These are phyloP conservation scores for Hirsutella rhossiliensis DNA, from an alignment of 2,329 filamentous ascomycete genomes.

Conservation along the genomic window DNA sequence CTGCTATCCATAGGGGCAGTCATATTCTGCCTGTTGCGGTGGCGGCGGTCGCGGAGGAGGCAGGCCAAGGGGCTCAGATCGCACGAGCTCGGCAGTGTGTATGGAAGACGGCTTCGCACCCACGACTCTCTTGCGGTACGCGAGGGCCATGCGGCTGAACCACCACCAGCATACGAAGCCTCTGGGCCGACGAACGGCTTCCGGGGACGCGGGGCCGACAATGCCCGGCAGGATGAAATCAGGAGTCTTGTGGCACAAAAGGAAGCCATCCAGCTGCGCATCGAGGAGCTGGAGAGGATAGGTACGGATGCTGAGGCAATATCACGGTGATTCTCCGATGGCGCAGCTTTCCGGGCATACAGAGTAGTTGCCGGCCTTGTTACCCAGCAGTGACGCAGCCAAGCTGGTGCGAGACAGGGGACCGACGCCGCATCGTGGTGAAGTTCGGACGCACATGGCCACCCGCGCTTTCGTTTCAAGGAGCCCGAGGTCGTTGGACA, in stretches of 20 bases:
- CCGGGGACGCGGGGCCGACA: conserved; percentile 9
- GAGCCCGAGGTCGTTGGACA: too few species aligned
- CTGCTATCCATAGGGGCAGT: conserved; percentile 14
- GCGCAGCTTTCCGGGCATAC: too few species aligned
- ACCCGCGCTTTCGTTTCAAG: too few species aligned
- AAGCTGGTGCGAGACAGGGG: too few species aligned
- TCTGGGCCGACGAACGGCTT: conserved; percentile 11
- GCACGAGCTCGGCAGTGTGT: conserved; percentile 1
- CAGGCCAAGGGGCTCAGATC: conserved; percentile 4
- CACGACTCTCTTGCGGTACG: neutral
- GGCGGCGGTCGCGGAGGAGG: conserved; percentile 8
- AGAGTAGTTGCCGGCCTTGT: too few species aligned
- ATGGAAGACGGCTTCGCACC: neutral
- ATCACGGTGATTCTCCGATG: neutral
- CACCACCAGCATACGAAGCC: conserved; percentile 19
- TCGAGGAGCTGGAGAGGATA: conserved; percentile 19
- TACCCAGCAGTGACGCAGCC: too few species aligned
- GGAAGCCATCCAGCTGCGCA: conserved; percentile 20
- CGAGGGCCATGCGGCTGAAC: conserved; percentile 7
- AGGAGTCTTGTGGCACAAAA: conserved; percentile 20
- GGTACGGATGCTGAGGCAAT: neutral
- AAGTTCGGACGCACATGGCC: too few species aligned
- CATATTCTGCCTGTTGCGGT: conserved; percentile 14
- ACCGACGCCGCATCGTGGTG: too few species aligned
- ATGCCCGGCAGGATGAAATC: conserved; percentile 17